Evolutionary conservation across 257 asterid species (phyloP).

Genomic region (Jaltomata sinuosa): DNA sequence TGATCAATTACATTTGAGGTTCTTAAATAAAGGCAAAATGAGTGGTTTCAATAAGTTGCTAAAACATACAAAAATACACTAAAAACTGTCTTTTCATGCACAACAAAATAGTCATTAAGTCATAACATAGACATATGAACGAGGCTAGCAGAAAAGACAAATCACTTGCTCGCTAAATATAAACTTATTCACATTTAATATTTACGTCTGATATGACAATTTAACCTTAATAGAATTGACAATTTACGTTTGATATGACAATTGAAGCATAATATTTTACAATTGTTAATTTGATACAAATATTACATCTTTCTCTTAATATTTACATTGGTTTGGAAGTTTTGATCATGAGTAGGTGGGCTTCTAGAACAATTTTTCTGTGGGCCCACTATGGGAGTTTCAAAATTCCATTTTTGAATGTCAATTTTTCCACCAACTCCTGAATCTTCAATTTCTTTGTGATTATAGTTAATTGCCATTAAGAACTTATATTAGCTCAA

Average conservation of each 20-base stretch:
- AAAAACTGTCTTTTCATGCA: background rate
- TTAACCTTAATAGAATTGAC: background rate
- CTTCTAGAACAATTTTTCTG: conserved; percentile 15
- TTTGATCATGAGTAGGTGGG: conserved; percentile 18
- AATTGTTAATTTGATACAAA: background rate
- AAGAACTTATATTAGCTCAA: background rate
- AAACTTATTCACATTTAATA: background rate
- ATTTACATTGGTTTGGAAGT: background rate
- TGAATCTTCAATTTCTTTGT: background rate
- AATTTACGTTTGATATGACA: background rate
- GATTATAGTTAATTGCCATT: background rate
- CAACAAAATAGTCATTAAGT: background rate
- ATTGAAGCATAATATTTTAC: background rate
- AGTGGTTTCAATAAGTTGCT: background rate
- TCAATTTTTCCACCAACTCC: conserved; percentile 16
- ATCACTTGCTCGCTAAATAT: background rate
- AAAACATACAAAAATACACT: background rate
- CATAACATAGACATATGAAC: background rate
- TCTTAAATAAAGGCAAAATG: background rate
- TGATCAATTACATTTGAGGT: background rate
- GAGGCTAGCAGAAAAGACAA: background rate
- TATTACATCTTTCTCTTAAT: background rate
- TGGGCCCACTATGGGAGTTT: conserved; percentile 10
- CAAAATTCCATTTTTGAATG: background rate
- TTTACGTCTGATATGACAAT: background rate